Conservation (phyloP, 1,139 yeast species). For the Scheffersomyces lignicola region DNA sequence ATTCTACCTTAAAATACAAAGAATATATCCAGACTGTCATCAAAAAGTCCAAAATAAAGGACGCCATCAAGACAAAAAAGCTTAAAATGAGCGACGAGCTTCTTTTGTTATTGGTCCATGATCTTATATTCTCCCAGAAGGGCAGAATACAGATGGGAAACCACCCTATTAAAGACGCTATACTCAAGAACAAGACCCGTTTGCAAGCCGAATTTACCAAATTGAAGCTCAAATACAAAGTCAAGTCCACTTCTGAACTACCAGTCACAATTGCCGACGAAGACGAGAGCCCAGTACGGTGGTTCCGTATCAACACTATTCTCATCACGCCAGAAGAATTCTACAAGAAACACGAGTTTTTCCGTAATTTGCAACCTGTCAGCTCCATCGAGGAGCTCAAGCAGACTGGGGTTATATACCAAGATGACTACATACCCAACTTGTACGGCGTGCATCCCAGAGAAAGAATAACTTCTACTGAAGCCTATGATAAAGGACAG, state of each 20-base stretch:
- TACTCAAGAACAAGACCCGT: conserved; percentile 75
- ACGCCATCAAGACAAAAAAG: conserved; percentile 31
- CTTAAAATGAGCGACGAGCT: conserved; percentile 46
- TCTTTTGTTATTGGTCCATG: conserved; percentile 73
- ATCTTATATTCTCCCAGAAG: conserved; percentile 68
- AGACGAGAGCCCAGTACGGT: conserved; percentile 81
- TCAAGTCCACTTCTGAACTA: conserved; percentile 35
- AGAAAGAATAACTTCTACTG: conserved; percentile 63
- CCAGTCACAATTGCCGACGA: conserved; percentile 34
- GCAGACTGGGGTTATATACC: conserved; percentile 57
- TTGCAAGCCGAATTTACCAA: conserved; percentile 79
- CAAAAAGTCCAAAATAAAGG: conserved; percentile 63
- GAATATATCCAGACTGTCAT: conserved; percentile 62
- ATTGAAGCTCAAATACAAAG: conserved; percentile 68
- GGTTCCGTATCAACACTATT: conserved; percentile 79
- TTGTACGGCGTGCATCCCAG: conserved; percentile 81
- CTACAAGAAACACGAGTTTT: conserved; percentile 35
- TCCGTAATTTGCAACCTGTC: conserved; percentile 51
- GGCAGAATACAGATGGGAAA: conserved; percentile 91
- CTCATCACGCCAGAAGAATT: conserved; percentile 40
- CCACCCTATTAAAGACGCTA: conserved; percentile 80
- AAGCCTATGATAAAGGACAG: conserved; percentile 70
- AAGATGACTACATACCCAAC: conserved; percentile 70
- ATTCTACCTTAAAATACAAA: conserved; percentile 71
- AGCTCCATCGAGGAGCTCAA: conserved; percentile 44